Percentiles rank a stretch among this genome's conserved stretches.
These are phyloP conservation scores for Leccinum boreale DNA, from an alignment of 768 basidiomycete species.

Conservation along the genomic window DNA sequence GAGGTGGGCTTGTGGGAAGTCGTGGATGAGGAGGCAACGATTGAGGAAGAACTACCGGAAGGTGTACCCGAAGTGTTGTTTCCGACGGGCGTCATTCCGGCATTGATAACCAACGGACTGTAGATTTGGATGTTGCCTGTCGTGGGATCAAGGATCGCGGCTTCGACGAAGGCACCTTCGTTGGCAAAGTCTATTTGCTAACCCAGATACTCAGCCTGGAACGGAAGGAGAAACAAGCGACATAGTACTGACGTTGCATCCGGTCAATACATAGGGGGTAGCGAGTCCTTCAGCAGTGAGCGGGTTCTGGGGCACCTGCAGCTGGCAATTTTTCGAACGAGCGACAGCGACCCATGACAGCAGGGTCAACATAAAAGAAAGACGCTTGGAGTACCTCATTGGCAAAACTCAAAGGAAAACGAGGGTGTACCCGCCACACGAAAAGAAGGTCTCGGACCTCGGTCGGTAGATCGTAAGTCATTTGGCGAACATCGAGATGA, in stretches of 20 bases:
- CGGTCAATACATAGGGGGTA: conserved; percentile 25
- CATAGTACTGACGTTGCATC: conserved; percentile 21
- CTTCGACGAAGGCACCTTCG: conserved; percentile 25
- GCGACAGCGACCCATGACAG: conserved; percentile 12
- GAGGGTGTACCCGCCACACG: conserved; percentile 21
- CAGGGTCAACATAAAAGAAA: conserved; percentile 14
- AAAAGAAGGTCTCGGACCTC: conserved; percentile 25
- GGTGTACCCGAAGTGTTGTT: not conserved
- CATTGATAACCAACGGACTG: conserved; percentile 28
- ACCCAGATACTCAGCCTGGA: not conserved
- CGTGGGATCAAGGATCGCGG: conserved; percentile 28
- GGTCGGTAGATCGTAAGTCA: not conserved
- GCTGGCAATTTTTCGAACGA: conserved; percentile 22
- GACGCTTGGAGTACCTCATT: conserved; percentile 10
- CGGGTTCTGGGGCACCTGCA: conserved; percentile 20
- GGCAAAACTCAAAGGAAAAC: not conserved
- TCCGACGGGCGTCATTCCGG: conserved; percentile 21
- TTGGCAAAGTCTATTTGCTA: conserved; percentile 29
- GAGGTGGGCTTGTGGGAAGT: not conserved
- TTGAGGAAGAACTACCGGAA: not conserved
- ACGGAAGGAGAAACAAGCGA: not conserved
- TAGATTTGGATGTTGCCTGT: conserved; percentile 27
- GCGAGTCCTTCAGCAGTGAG: conserved; percentile 27
- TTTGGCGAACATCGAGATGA: not conserved
- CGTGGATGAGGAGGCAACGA: not conserved